Base-by-base conservation (phyloP, 2,329 filamentous ascomycete species). In the Cercospora sp. region DNA sequence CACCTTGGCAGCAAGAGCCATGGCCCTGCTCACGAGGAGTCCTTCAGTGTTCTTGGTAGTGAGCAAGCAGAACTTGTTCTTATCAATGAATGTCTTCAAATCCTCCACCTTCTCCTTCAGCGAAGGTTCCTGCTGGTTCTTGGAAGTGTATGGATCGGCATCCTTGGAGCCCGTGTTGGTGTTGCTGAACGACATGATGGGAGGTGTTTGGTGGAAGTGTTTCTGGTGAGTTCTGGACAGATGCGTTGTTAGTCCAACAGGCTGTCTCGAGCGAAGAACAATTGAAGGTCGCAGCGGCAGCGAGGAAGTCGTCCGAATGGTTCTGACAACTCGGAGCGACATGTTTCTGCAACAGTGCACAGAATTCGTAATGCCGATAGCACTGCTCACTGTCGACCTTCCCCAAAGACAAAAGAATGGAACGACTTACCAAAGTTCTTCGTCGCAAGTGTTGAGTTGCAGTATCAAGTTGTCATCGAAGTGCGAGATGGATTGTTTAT, bases 41-140 rank as follows among this genome's bases (percentile, higher is more conserved):
- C 89, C 90, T 40, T 85, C 83, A 2, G 86, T 83, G 60, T 90
- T 88, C 61, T 89, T 85, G 24, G 93, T 96, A 8, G 93, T 95
- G 88, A 97, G 89, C 90, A 97, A 92, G 80, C 91, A 91, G 78
- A 93, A 96, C 81, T 96, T 97, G 83, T 85, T 87, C 70, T 85
- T 84, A 43, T 87, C 85, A 77, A 92, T 86, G 80, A 97, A 97
- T 13, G 84, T 82, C 74, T 85, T 83, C 45, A 97, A 85, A 68
- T 91, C 91, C 68, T 90, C 86, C 70, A 96, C 84, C 83, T 96
- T 97, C 71, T 92, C 86, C 74, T 91, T 86, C 37, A 93, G 80
- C 3, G 88, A 83, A 16, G 85, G 82, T 57, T 97, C 92, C 75
- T 93, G 86, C 67, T 88, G 83, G 81, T 91, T 93, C 81, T 89